Conservation (phyloP, 83 land plant species). For the Picea engelmannii region DNA sequence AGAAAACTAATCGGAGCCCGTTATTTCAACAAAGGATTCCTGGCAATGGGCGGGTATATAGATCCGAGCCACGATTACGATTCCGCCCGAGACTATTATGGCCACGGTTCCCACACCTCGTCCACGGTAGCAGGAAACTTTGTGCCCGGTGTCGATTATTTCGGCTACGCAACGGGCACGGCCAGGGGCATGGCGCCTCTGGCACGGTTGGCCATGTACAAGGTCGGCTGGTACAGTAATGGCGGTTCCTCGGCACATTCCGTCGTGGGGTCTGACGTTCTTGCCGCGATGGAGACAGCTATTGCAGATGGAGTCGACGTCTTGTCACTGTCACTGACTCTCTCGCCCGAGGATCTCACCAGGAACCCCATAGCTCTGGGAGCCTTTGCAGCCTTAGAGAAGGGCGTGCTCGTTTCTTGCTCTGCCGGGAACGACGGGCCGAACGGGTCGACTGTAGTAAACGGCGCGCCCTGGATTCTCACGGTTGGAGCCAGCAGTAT, state of each 20-base stretch:
- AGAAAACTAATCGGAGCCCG: neutral
- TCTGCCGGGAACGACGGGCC: slow-evolving; percentile 33
- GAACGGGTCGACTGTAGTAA: neutral
- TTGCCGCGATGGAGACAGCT: slow-evolving; percentile 31
- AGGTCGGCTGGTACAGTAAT: slow-evolving; percentile 14
- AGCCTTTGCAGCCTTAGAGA: slow-evolving; percentile 15
- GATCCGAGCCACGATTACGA: neutral
- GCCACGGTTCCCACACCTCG: neutral
- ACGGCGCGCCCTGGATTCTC: slow-evolving; percentile 36
- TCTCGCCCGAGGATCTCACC: neutral
- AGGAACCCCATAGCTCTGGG: neutral
- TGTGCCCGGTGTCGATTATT: neutral
- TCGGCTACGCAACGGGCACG: slow-evolving; percentile 11
- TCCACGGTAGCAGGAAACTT: neutral
- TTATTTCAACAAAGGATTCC: neutral
- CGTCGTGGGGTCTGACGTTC: slow-evolving; percentile 10
- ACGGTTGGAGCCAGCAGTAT: slow-evolving; percentile 35
- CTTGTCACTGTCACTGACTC: slow-evolving; percentile 15
- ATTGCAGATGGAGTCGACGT: slow-evolving; percentile 35
- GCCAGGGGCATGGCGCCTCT: slow-evolving; percentile 31
- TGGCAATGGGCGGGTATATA: neutral
- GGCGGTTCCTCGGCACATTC: neutral
- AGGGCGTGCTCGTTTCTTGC: slow-evolving; percentile 29
- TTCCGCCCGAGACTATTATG: neutral
- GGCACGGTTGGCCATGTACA: slow-evolving; percentile 40